A percentile compares a stretch with the other conserved stretches of the same genome.
phyloP scores from a whole-genome alignment of 2,329 filamentous ascomycete genomes.

The Alternaria gaisen region DNA sequence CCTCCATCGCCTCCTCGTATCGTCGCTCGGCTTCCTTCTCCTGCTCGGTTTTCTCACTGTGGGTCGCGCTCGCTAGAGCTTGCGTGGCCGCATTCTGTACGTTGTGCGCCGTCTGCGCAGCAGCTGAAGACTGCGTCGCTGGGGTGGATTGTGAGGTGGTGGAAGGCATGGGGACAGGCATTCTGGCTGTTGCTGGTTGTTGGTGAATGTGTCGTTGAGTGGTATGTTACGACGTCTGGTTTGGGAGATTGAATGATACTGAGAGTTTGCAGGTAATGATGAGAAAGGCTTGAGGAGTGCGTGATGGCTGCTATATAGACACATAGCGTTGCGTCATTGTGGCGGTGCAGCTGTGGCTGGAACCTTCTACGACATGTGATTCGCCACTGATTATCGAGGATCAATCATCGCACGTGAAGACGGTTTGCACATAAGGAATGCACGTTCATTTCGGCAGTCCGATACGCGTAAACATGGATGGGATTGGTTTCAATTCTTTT shows the following conservation, averaged over 20 bases:
- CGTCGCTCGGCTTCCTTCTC: slow-evolving; percentile 46
- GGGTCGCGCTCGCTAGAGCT: slow-evolving; percentile 37
- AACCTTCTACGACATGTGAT: slow-evolving; percentile 26
- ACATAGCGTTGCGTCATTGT: slow-evolving; percentile 34
- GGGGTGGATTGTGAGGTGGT: slow-evolving; percentile 24
- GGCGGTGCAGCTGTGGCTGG: slow-evolving; percentile 39
- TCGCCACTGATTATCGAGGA: slow-evolving; percentile 15
- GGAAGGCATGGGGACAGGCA: slow-evolving; percentile 41
- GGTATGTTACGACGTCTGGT: no score
- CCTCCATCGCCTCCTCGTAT: slow-evolving; percentile 52
- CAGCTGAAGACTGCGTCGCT: slow-evolving; percentile 27
- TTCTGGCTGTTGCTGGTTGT: slow-evolving; percentile 18
- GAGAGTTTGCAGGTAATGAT: neutral
- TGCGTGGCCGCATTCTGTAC: slow-evolving; percentile 35
- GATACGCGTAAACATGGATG: neutral
- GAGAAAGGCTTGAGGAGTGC: neutral
- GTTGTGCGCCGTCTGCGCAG: slow-evolving; percentile 37
- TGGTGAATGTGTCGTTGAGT: neutral
- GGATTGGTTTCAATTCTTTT: neutral
- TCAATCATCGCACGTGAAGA: slow-evolving; percentile 1
- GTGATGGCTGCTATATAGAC: neutral
- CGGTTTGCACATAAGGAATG: neutral
- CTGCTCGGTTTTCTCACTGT: slow-evolving; percentile 40
- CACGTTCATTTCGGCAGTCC: neutral
- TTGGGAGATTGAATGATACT: no score